Evolutionary conservation across 352 stramenopile genomes (phyloP).

Genomic region (Phytopythium delawarense): DNA sequence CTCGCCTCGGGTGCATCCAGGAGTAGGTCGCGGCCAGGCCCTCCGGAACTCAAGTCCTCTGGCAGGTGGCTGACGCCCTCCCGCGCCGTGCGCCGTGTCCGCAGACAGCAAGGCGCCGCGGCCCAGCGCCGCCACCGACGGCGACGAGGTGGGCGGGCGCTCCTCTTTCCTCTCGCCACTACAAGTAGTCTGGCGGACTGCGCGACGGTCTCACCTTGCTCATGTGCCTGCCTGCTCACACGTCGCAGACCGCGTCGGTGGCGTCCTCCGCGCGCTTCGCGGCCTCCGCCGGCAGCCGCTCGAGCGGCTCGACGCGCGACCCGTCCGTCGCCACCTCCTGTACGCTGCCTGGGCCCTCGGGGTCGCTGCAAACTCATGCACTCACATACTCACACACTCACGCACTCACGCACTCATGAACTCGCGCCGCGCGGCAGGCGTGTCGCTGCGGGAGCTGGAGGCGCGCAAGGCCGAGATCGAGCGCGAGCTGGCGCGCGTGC

Average conservation of each 20-base stretch:
- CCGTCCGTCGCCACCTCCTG: constrained; percentile 35
- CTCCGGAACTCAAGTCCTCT: too few relatives aligned
- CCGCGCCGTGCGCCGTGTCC: neutral
- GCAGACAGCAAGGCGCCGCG: neutral
- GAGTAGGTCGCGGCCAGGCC: neutral
- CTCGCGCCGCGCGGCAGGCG: constrained; percentile 14
- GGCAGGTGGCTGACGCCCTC: neutral
- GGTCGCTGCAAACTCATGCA: neutral
- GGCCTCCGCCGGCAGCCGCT: neutral
- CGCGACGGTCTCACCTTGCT: neutral
- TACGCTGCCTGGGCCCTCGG: constrained; percentile 7
- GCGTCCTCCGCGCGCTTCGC: constrained; percentile 1
- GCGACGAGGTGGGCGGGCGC: neutral
- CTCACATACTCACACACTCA: neutral
- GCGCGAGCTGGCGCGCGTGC: constrained; percentile 37
- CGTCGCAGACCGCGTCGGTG: neutral
- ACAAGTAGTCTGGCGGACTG: neutral
- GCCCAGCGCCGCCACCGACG: neutral
- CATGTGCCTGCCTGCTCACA: neutral
- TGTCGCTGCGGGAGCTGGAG: constrained; percentile 52
- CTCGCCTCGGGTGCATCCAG: neutral
- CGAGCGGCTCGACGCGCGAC: neutral
- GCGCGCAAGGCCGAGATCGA: constrained; percentile 57
- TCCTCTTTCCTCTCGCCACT: neutral
- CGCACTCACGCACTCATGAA: neutral